phyloP scores from a whole-genome alignment of 768 basidiomycete genomes.

The Cystobasidium onofrii region DNA sequence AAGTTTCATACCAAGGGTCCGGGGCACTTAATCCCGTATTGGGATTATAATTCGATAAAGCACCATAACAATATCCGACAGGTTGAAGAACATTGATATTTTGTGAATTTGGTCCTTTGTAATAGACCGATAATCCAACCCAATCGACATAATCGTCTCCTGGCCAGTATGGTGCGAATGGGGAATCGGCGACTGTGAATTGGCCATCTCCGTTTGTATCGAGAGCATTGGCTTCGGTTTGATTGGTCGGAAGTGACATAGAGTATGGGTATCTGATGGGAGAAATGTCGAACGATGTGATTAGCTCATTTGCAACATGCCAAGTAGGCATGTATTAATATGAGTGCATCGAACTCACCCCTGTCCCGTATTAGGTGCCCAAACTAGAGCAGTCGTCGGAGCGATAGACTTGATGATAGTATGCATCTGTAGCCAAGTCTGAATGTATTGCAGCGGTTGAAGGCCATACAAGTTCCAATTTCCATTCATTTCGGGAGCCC shows the following conservation, averaged over 20 bases:
- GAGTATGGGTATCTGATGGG: conserved; percentile 41
- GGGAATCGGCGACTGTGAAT: conserved; percentile 37
- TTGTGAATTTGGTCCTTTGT: conserved; percentile 32
- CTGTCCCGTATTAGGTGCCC: conserved; percentile 42
- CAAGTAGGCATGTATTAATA: no score
- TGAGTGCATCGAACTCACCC: not conserved
- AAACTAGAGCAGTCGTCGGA: conserved; percentile 41
- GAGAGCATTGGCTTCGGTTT: conserved; percentile 37
- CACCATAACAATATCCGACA: conserved; percentile 33
- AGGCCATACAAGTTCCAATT: conserved; percentile 37
- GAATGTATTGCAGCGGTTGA: conserved; percentile 23
- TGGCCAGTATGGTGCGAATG: conserved; percentile 41
- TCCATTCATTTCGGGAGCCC: conserved; percentile 44
- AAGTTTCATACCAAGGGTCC: conserved; percentile 35
- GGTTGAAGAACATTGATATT: conserved; percentile 35
- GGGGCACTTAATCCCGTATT: conserved; percentile 31
- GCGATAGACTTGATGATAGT: conserved; percentile 37
- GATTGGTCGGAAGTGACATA: not conserved
- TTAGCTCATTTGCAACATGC: no score
- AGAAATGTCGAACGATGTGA: no score
- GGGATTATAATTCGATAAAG: conserved; percentile 32
- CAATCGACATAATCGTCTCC: conserved; percentile 43
- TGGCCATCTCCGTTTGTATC: conserved; percentile 40
- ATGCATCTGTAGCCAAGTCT: conserved; percentile 34
- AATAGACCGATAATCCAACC: conserved; percentile 42